Conservation (phyloP, 1,139 yeast genomes). For the Geotrichum bryndzae region DNA sequence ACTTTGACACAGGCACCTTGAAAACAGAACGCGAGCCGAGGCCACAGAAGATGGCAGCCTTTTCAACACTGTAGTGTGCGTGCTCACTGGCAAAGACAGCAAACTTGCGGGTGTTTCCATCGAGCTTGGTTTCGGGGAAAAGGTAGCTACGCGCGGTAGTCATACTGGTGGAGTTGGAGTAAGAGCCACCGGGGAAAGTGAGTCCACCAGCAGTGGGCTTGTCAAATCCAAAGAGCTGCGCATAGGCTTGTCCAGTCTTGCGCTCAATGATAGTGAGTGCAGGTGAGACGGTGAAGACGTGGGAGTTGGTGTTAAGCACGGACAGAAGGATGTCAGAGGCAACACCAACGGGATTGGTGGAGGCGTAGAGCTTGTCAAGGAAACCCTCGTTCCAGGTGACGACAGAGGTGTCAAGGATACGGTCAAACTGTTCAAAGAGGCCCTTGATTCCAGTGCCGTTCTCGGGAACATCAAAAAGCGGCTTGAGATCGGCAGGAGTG, state of each 20-base stretch:
- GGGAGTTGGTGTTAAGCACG: slow-evolving; percentile 73
- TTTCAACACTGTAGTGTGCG: slow-evolving; percentile 76
- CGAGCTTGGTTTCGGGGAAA: slow-evolving; percentile 62
- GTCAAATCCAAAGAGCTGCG: slow-evolving; percentile 55
- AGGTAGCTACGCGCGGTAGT: slow-evolving; percentile 67
- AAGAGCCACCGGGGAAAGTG: slow-evolving; percentile 83
- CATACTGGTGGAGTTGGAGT: slow-evolving; percentile 75
- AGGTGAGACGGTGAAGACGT: slow-evolving; percentile 82
- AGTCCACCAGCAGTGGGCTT: slow-evolving; percentile 65
- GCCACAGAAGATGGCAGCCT: slow-evolving; percentile 74
- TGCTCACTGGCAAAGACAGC: slow-evolving; percentile 69
- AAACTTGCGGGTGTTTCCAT: slow-evolving; percentile 55
- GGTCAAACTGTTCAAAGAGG: slow-evolving; percentile 48
- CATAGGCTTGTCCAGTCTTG: slow-evolving; percentile 61
- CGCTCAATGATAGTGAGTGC: slow-evolving; percentile 72
- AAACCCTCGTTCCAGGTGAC: slow-evolving; percentile 88
- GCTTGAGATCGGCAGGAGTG: slow-evolving; percentile 36
- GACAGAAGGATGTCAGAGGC: slow-evolving; percentile 66
- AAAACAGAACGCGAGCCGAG: slow-evolving; percentile 60
- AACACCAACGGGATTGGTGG: slow-evolving; percentile 79
- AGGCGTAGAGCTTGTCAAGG: slow-evolving; percentile 76
- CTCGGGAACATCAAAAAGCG: slow-evolving; percentile 30
- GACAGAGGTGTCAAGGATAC: slow-evolving; percentile 60
- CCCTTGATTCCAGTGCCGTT: slow-evolving; percentile 39
- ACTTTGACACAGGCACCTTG: slow-evolving; percentile 51